Evolutionary conservation across 2,329 filamentous ascomycete genomes (phyloP), one percentile per base, ranked within the genome.

Genomic region (Aspergillus sojae): DNA sequence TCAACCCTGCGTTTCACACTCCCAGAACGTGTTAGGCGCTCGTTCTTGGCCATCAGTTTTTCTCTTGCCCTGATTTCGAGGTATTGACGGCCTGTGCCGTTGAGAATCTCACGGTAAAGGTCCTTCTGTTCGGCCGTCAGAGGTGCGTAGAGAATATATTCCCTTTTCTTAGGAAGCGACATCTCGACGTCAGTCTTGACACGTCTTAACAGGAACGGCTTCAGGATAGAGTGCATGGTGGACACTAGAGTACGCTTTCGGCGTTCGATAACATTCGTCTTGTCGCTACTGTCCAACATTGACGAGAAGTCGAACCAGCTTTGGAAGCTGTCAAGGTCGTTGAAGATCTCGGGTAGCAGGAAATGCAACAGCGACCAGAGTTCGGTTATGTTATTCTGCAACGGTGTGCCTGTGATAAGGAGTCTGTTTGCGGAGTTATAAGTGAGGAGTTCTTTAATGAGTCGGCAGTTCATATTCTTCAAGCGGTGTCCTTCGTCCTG

Each of bases 231-330:
- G 73, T 99, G 95, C 62, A 99, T 91, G 67, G 94, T 97, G 58
- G 93, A 89, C 1, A 96, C 90, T 1, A 95, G 80, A 57, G 90
- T 91, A 65, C 91, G 88, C 72, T 92, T 91, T 57, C 90, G 87
- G 60, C 91, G 88, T 71, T 96, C 91, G 4, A 90, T 89, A 58
- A 96, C 90, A 52, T 94, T 88, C 57, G 92, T 88, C 1, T 93
- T 91, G 0, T 88, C 89, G 41, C 90, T 85, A 68, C 94, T 92
- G 64, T 98, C 92, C 61, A 96, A 88, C 1, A 99, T 84, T 9
- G 93, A 94, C 0, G 92, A 95, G 71, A 99, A 99, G 76, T 99
- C 94, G 66, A 99, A 99, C 94, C 94, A 98, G 1, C 89, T 89
- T 73, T 97, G 92, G 63, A 99, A 99, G 0, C 92, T 93, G 54